These are phyloP conservation scores for Colletotrichum filicis DNA, from an alignment of 2,329 filamentous ascomycete species.

Conservation along the genomic window DNA sequence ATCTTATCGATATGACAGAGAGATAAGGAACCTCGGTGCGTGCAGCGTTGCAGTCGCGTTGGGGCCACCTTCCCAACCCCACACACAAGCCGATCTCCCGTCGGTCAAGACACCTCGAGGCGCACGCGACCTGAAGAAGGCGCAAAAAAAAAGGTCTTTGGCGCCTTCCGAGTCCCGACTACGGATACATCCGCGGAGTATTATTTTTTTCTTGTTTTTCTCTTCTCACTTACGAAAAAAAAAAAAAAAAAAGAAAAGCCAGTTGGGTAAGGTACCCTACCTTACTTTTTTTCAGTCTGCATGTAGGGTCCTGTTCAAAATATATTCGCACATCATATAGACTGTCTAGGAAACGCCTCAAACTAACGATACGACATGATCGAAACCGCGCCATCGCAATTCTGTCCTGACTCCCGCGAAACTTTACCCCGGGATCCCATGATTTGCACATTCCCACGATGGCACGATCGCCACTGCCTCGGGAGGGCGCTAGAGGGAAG, in stretches of 20 bases:
- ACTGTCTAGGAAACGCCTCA: neutral
- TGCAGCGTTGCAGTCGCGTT: neutral
- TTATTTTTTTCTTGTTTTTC: neutral
- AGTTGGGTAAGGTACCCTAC: neutral
- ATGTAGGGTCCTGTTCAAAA: neutral
- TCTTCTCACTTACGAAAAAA: neutral
- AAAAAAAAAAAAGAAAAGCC: neutral
- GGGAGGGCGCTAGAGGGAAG: conserved; percentile 10
- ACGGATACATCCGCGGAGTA: neutral
- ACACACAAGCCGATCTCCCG: conserved; percentile 4
- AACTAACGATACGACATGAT: neutral
- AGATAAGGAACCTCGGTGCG: too few relatives aligned
- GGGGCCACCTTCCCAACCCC: conserved; percentile 1
- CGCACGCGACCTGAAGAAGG: conserved; percentile 22
- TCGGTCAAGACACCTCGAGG: conserved; percentile 9
- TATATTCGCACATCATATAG: neutral
- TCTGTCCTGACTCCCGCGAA: neutral
- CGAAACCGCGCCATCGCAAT: neutral
- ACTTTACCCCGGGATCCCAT: conserved; percentile 1
- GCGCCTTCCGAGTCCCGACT: neutral
- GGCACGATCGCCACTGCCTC: conserved; percentile 19
- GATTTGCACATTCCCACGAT: neutral
- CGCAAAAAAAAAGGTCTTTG: neutral
- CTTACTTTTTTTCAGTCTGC: neutral
- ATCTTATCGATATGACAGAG: neutral